Base-by-base conservation (phyloP, 2,329 filamentous ascomycete species). In the Dissoconium aciculare region DNA sequence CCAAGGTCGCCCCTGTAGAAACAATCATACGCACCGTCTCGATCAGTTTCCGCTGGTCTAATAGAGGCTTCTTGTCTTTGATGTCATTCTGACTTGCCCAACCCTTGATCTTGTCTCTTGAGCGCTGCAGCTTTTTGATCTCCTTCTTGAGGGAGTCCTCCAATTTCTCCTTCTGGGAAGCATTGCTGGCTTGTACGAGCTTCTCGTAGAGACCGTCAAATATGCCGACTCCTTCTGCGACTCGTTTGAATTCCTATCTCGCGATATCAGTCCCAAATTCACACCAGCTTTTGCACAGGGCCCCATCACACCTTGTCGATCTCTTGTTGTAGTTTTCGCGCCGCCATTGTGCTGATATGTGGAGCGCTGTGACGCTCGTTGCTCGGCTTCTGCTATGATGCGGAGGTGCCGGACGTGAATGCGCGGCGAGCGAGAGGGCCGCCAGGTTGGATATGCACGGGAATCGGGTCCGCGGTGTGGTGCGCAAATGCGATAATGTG, bases 21-120 rank as follows among this genome's bases (percentile, higher is more conserved):
- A 28, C 21, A 21, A 64, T 73, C 47, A 64, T 8, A 23, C 19
- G 8, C n/a, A 95, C 87, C 64, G 85, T 93, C 69, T 98, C 89
- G 59, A 98, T 98, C 56, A 91, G 70, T 63, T 85, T 89, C 55
- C 89, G 73, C 59, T 98, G 77, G 51, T 98, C 89, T 52, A 94
- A 63, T 54, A 98, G 62, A 47, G 87, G 87, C 56, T 80, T 79
- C 68, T 98, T 98, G 67, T 98, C 89, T 68, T 98, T 98, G 71
- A 98, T 92, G 56, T 98, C 89, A 65, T 93, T 93, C 60, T 82
- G 85, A 35, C 84, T 81, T 3, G 87, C 85, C 89, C 89, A 98
- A 69, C 87, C 91, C 66, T 98, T 98, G 66, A 98, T 95, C 66
- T 95, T 89, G 58, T 98, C 89, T 52, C 89, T 79, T 58, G 89